Conservation (phyloP, 2,329 filamentous ascomycete species). For the Claviceps paspali region DNA sequence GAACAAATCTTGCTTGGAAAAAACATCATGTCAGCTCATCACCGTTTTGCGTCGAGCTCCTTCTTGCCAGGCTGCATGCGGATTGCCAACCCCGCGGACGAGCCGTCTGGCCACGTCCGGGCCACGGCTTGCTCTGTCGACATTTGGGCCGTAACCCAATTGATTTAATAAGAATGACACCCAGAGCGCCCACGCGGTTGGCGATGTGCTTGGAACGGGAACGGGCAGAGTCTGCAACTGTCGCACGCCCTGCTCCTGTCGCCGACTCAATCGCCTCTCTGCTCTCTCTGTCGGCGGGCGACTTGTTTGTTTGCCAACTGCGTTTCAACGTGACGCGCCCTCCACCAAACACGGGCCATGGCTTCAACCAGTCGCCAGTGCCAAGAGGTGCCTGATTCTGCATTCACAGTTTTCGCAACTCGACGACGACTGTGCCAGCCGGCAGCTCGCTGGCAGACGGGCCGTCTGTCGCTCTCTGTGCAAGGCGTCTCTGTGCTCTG, state of each 20-base stretch:
- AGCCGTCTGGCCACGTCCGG: no score
- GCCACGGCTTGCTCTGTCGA: not conserved
- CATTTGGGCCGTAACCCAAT: constrained; percentile 3
- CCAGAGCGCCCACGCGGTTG: not conserved
- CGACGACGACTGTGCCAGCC: constrained; percentile 2
- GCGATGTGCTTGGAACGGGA: not conserved
- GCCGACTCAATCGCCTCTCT: not conserved
- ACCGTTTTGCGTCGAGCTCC: no score
- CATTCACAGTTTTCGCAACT: not conserved
- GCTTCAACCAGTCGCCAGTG: constrained; percentile 2
- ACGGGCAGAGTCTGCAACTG: not conserved
- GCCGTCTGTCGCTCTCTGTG: not conserved
- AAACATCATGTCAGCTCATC: no score
- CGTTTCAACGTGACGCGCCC: not conserved
- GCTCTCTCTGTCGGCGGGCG: not conserved
- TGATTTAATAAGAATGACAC: no score
- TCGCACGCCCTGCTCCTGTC: not conserved
- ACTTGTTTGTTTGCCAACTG: constrained; percentile 4
- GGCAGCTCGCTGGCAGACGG: constrained; percentile 1
- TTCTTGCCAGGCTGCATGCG: not conserved
- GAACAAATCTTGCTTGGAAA: no score
- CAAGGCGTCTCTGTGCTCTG: not conserved
- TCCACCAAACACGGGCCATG: constrained; percentile 3
- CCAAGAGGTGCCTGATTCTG: constrained; percentile 3
- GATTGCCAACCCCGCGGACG: no score